phyloP scores from a whole-genome alignment of 176 grass and related monocot species.

The Carex parvula region DNA sequence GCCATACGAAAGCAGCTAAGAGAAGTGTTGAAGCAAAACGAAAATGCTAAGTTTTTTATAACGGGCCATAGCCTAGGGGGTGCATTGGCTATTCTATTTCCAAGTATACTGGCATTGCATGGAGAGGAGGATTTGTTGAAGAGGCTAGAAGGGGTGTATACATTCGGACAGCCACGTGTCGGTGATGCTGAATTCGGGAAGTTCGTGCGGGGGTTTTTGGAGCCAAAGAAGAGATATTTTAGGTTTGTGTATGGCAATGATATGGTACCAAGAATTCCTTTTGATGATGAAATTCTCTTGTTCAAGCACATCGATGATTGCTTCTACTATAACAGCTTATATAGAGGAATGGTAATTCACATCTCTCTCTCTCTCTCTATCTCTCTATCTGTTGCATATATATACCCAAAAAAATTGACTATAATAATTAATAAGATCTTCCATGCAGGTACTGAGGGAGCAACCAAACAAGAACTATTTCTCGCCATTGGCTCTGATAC shows the following conservation, averaged over 20 bases:
- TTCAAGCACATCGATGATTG: constrained; percentile 40
- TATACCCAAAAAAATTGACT: neutral
- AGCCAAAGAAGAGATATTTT: constrained; percentile 25
- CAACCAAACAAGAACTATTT: constrained; percentile 92
- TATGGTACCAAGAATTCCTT: constrained; percentile 36
- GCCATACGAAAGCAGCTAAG: constrained; percentile 22
- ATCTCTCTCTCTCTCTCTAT: neutral
- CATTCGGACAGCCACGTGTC: constrained; percentile 42
- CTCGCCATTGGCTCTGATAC: constrained; percentile 39
- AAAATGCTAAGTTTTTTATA: constrained; percentile 36
- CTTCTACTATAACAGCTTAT: constrained; percentile 37
- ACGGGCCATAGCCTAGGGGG: constrained; percentile 41
- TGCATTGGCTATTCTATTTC: constrained; percentile 38
- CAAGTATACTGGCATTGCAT: constrained; percentile 28
- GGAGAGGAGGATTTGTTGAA: constrained; percentile 27
- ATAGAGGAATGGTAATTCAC: constrained; percentile 22
- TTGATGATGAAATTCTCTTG: constrained; percentile 27
- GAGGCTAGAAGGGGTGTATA: constrained; percentile 34
- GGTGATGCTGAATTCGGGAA: constrained; percentile 21
- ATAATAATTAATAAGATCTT: neutral
- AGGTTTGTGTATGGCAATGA: constrained; percentile 43
- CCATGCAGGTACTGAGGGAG: constrained; percentile 28
- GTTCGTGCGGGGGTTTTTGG: constrained; percentile 22
- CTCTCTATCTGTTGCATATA: neutral
- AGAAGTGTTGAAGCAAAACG: constrained; percentile 13